phyloP scores from a whole-genome alignment of 2,329 filamentous ascomycete species.

The Pseudonectria buxi region DNA sequence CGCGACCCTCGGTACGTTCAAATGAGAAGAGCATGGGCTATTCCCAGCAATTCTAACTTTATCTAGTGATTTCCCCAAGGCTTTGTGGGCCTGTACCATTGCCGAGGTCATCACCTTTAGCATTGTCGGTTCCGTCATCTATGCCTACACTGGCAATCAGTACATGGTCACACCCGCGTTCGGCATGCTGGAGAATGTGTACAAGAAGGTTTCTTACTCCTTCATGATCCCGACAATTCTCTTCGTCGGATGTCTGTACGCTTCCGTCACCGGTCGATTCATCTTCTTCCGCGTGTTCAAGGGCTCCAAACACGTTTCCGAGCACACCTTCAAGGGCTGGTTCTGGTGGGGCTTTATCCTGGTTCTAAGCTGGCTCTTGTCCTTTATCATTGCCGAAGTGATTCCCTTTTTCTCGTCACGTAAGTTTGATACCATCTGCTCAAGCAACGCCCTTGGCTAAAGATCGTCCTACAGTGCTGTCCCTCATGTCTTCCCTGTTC shows the following conservation, averaged over 20 bases:
- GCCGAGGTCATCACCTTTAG: constrained; percentile 80
- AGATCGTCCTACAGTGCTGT: constrained; percentile 48
- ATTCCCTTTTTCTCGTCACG: constrained; percentile 86
- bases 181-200: constrained; percentile 68
- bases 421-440: constrained; percentile 29
- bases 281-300: constrained; percentile 84
- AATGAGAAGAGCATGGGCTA: background rate
- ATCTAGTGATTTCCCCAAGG: constrained; percentile 76
- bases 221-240: constrained; percentile 95
- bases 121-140: constrained; percentile 71
- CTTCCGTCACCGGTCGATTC: constrained; percentile 81
- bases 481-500: constrained; percentile 76
- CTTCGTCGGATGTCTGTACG: constrained; percentile 84
- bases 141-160: constrained; percentile 77
- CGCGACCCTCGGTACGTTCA: constrained; percentile 46
- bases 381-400: constrained; percentile 84
- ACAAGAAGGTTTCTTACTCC: constrained; percentile 82
- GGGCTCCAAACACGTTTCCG: constrained; percentile 68
- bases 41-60: constrained; percentile 32
- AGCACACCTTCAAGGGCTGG: constrained; percentile 79
- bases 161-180: constrained; percentile 87
- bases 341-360: constrained; percentile 68
- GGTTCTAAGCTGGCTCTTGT: constrained; percentile 61
- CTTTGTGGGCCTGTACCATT: constrained; percentile 82
- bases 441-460: too few species aligned